Conservation (phyloP, 2,329 filamentous ascomycete species). For the Penicillium sumatraense region DNA sequence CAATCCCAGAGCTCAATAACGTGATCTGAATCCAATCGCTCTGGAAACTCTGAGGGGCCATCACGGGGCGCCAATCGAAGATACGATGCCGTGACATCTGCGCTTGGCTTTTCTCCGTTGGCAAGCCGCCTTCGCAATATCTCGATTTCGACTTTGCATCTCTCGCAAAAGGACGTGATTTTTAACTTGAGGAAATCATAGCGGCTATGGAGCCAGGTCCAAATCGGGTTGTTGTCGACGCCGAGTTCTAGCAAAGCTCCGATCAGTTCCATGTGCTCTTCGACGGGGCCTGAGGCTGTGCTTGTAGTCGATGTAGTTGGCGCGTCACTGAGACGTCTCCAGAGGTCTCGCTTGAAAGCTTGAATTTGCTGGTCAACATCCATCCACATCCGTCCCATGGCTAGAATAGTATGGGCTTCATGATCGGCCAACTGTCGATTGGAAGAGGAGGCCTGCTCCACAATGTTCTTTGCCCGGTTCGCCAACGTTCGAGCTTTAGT, state of each 20-base stretch:
- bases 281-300: constrained; percentile 60
- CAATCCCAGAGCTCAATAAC: constrained; percentile 94
- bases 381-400: constrained; percentile 92
- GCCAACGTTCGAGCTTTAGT: constrained; percentile 79
- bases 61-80: constrained; percentile 75
- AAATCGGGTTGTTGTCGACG: constrained; percentile 94
- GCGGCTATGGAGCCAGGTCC: constrained; percentile 89
- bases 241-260: constrained; percentile 87
- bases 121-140: constrained; percentile 82
- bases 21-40: constrained; percentile 75
- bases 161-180: constrained; percentile 78
- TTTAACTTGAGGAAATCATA: constrained; percentile 89
- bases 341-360: constrained; percentile 84
- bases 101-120: constrained; percentile 70
- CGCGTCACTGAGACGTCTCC: constrained; percentile 76
- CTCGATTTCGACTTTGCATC: constrained; percentile 90
- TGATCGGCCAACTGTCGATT: constrained; percentile 69
- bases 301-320: constrained; percentile 60
- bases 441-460: constrained; percentile 58
- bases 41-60: constrained; percentile 62
- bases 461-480: constrained; percentile 74
- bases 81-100: constrained; percentile 73
- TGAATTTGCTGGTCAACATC: constrained; percentile 89
- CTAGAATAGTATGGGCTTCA: constrained; percentile 82
- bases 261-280: constrained; percentile 93